Evolutionary conservation across 140 eudicot species (phyloP), one percentile per base, ranked within the genome.

Genomic region (Bidens hawaiensis): DNA sequence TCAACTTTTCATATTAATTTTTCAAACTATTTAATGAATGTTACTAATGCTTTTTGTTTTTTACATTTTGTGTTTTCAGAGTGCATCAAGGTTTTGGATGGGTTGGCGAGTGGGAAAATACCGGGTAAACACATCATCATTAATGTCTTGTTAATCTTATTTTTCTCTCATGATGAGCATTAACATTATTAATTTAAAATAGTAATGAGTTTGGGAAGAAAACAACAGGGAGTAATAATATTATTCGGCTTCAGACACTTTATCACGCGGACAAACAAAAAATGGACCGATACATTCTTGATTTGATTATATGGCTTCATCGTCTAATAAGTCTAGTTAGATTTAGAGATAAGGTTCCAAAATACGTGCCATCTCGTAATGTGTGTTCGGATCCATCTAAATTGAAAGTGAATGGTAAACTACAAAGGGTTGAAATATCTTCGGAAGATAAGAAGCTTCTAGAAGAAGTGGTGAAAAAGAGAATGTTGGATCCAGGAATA

Each of bases 41-140:
- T 25, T 9, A 6, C 28, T 42, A 4, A 10, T 31, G 3, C 30
- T 14, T 24, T 22, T 23, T 42, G 38, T 56, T 52, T 23, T 47
- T 72, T 36, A 26, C 16, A 64, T 12, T n/a, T 4, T n/a, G n/a
- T n/a, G n/a, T n/a, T n/a, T n/a, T n/a, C n/a, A n/a, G n/a, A n/a
- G n/a, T n/a, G n/a, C n/a, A 90, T 75, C 97, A 90, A 77, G 95
- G 97, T 30, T 90, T 90, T 60, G 97, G 97, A 62, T 86, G 97
- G 97, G 95, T 90, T 31, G 97, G 95, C 70, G 97, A 90, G 59
- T 90, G 97, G 97, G 95, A 94, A 42, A 86, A 86, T 69, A 70
- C 95, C 2, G 88, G 95, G 97, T 90, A 13, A 76, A 79, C 69
- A 25, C 3, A 17, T 47, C 53, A 17, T 50, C 10, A n/a, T 42